Conservation (phyloP, 1,284 basidiomycete genomes). For the Waitea zeae region DNA sequence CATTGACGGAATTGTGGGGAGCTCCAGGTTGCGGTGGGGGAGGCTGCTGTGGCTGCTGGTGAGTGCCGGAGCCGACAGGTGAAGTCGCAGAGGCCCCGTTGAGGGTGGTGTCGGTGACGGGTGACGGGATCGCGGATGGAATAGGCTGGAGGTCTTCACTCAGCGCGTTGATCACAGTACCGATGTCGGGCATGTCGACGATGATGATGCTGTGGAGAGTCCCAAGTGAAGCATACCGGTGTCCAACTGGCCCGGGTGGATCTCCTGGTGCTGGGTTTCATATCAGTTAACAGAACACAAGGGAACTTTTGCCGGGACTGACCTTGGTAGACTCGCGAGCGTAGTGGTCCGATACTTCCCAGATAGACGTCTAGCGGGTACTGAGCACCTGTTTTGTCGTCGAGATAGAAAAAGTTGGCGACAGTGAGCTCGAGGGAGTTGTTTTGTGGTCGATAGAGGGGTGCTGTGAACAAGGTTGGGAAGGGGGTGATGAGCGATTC, state of each 20-base stretch:
- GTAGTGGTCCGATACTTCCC: slow-evolving; percentile 71
- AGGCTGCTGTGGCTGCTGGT: no score
- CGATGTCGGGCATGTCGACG: slow-evolving; percentile 59
- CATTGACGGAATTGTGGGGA: slow-evolving; percentile 6
- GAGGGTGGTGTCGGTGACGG: slow-evolving; percentile 17
- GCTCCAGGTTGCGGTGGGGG: no score
- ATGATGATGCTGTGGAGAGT: slow-evolving; percentile 59
- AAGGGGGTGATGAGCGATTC: slow-evolving; percentile 76
- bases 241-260: slow-evolving; percentile 10
- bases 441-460: slow-evolving; percentile 51
- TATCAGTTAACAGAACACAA: no score
- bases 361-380: slow-evolving; percentile 78
- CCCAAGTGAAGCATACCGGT: slow-evolving; percentile 29
- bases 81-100: slow-evolving; percentile 18
- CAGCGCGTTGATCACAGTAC: slow-evolving; percentile 54
- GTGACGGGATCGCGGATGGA: slow-evolving; percentile 20
- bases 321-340: slow-evolving; percentile 58
- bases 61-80: no score
- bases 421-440: slow-evolving; percentile 73
- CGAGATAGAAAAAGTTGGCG: slow-evolving; percentile 68
- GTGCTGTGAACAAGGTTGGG: slow-evolving; percentile 71
- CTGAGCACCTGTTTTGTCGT: slow-evolving; percentile 42
- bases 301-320: no score
- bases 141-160: slow-evolving; percentile 31
- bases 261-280: not conserved